A percentile compares a stretch with the other conserved stretches of the same genome.
Evolutionary conservation across 2,329 filamentous ascomycete genomes (phyloP).

Genomic region (Calonectria crousiana): DNA sequence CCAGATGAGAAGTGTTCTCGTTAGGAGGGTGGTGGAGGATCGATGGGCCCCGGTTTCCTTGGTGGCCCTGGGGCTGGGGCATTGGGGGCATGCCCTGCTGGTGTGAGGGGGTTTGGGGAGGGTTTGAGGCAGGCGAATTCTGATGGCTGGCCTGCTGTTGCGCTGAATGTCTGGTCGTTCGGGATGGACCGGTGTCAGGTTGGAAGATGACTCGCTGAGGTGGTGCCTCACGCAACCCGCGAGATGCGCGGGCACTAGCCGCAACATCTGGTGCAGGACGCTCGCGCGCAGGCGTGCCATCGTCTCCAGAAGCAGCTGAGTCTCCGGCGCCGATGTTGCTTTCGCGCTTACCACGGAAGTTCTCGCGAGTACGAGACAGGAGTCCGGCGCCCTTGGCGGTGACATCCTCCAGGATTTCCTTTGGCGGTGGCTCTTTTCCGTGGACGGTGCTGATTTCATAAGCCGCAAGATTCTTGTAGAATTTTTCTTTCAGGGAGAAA

Average conservation of each 20-base stretch:
- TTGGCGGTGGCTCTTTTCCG: constrained; percentile 84
- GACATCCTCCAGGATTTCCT: constrained; percentile 88
- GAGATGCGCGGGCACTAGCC: constrained; percentile 69
- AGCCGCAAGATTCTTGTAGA: constrained; percentile 89
- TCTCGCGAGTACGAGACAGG: constrained; percentile 83
- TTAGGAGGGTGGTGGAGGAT: constrained; percentile 65
- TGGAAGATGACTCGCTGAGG: constrained; percentile 88
- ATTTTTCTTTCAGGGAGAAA: constrained; percentile 87
- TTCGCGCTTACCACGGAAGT: constrained; percentile 69
- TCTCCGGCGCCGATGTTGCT: constrained; percentile 66
- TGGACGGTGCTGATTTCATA: constrained; percentile 87
- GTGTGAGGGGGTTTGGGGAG: constrained; percentile 48
- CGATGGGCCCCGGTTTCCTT: constrained; percentile 57
- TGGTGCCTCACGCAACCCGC: constrained; percentile 83
- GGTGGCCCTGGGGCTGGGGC: constrained; percentile 45
- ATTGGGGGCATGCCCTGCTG: constrained; percentile 48
- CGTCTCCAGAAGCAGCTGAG: constrained; percentile 70
- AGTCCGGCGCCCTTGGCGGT: constrained; percentile 87
- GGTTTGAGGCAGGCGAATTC: constrained; percentile 44
- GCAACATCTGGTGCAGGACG: constrained; percentile 63
- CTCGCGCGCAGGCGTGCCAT: constrained; percentile 69
- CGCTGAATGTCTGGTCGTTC: constrained; percentile 71
- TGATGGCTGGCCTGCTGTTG: constrained; percentile 54
- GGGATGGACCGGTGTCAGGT: constrained; percentile 76
- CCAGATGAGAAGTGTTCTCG: constrained; percentile 69